phyloP scores from a whole-genome alignment of 768 basidiomycete species.

The Cystobasidium tubakii region DNA sequence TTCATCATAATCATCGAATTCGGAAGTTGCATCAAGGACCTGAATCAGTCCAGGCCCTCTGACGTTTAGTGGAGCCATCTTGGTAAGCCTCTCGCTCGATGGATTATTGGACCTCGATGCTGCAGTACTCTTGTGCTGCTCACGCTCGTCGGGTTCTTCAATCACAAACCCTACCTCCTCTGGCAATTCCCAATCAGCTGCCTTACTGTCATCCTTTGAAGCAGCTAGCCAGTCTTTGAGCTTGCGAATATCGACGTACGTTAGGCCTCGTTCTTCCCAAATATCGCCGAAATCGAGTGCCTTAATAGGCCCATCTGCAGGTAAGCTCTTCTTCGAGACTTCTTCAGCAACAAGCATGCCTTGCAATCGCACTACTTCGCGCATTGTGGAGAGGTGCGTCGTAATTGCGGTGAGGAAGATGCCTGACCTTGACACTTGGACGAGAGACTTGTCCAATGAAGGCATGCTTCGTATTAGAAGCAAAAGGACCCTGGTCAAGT shows the following conservation, averaged over 20 bases:
- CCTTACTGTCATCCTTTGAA: constrained; percentile 38
- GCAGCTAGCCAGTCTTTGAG: constrained; percentile 53
- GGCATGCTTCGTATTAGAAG: constrained; percentile 62
- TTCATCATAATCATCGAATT: constrained; percentile 50
- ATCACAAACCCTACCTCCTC: background rate
- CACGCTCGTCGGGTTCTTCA: background rate
- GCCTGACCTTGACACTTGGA: constrained; percentile 47
- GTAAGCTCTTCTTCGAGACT: constrained; percentile 48
- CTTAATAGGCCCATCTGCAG: constrained; percentile 55
- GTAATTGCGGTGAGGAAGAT: constrained; percentile 65
- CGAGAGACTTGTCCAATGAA: constrained; percentile 52
- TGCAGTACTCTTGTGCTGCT: background rate
- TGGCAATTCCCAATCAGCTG: constrained; percentile 36
- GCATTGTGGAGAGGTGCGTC: constrained; percentile 70
- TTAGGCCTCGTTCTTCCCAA: constrained; percentile 65
- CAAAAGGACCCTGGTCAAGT: constrained; percentile 67
- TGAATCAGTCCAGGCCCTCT: constrained; percentile 16
- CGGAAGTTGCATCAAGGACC: constrained; percentile 3
- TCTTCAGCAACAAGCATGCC: constrained; percentile 91
- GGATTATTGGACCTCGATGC: background rate
- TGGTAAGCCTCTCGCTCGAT: too few species aligned
- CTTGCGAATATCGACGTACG: constrained; percentile 57
- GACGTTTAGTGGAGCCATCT: too few species aligned
- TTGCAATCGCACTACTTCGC: constrained; percentile 68
- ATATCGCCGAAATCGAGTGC: constrained; percentile 65